A percentile compares a stretch with the other conserved stretches of the same genome.
These are phyloP conservation scores for Hypericum perforatum DNA, from an alignment of 345 rosid species.

Conservation along the genomic window DNA sequence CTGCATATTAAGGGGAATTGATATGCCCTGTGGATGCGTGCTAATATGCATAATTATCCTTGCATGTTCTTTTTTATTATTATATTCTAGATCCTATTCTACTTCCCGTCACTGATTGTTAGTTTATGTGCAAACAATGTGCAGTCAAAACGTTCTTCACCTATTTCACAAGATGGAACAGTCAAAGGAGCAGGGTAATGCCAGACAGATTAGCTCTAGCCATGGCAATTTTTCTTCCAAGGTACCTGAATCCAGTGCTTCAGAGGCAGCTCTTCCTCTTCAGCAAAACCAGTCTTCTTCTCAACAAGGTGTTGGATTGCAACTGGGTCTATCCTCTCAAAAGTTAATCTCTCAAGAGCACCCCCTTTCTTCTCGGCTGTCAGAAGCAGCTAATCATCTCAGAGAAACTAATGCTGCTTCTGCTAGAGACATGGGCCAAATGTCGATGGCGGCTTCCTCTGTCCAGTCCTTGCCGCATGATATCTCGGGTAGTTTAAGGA, in stretches of 20 bases:
- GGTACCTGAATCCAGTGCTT: conserved; percentile 36
- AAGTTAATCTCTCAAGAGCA: conserved; percentile 28
- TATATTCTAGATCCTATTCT: not conserved
- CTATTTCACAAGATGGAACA: conserved; percentile 88
- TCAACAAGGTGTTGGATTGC: conserved; percentile 70
- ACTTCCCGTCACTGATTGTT: not conserved
- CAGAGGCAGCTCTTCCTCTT: conserved; percentile 47
- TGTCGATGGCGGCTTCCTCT: conserved; percentile 37
- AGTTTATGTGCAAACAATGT: conserved; percentile 1
- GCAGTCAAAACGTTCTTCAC: conserved; percentile 86
- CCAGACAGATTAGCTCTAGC: conserved; percentile 36
- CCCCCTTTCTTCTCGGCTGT: conserved; percentile 25
- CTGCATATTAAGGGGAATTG: too few species aligned
- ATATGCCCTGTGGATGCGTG: too few species aligned
- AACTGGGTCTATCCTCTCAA: too few species aligned
- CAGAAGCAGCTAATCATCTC: conserved; percentile 19
- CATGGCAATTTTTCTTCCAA: conserved; percentile 29
- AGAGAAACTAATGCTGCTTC: conserved; percentile 24
- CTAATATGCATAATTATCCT: too few species aligned
- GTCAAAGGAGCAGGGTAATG: too few species aligned
- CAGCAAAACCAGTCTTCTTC: conserved; percentile 44
- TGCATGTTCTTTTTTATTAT: too few species aligned
- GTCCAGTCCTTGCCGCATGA: conserved; percentile 28
- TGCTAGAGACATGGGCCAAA: conserved; percentile 30
- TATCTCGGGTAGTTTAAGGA: conserved; percentile 24